phyloP scores from a whole-genome alignment of 2,329 filamentous ascomycete species.

The Anisogramma anomala region DNA sequence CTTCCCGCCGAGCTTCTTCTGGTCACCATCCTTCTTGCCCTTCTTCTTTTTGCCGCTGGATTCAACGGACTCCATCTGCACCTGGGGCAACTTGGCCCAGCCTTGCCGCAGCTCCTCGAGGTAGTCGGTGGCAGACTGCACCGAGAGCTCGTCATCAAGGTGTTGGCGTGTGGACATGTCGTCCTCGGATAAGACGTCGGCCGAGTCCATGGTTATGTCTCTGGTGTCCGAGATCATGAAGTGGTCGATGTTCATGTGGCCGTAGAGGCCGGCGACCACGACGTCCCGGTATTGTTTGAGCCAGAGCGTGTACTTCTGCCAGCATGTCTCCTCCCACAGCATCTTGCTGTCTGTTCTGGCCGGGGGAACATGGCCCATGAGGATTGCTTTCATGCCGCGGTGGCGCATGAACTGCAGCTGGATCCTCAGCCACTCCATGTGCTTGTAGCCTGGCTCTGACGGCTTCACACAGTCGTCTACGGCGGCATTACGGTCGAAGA shows the following conservation, averaged over 20 bases:
- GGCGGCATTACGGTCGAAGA: constrained; percentile 86
- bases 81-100: constrained; percentile 67
- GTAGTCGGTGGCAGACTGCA: constrained; percentile 64
- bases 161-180: constrained; percentile 21
- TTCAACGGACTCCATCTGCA: constrained; percentile 19
- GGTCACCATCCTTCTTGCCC: constrained; percentile 25
- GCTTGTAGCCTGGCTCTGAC: constrained; percentile 79
- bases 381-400: constrained; percentile 82
- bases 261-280: constrained; percentile 66
- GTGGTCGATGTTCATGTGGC: constrained; percentile 98
- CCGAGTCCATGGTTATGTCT: constrained; percentile 51
- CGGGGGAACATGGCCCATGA: constrained; percentile 89
- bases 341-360: constrained; percentile 75
- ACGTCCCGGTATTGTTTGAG: constrained; percentile 84
- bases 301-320: constrained; percentile 95
- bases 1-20: constrained; percentile 56
- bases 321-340: constrained; percentile 93
- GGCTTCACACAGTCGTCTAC: constrained; percentile 76
- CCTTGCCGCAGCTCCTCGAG: constrained; percentile 61
- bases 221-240: constrained; percentile 84
- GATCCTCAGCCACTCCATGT: constrained; percentile 90
- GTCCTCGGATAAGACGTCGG: constrained; percentile 26
- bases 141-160: constrained; percentile 44
- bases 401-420: constrained; percentile 75
- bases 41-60: constrained; percentile 26